Base-by-base conservation (phyloP, 129 eudicot species). In the Ambrosia artemisiifolia region DNA sequence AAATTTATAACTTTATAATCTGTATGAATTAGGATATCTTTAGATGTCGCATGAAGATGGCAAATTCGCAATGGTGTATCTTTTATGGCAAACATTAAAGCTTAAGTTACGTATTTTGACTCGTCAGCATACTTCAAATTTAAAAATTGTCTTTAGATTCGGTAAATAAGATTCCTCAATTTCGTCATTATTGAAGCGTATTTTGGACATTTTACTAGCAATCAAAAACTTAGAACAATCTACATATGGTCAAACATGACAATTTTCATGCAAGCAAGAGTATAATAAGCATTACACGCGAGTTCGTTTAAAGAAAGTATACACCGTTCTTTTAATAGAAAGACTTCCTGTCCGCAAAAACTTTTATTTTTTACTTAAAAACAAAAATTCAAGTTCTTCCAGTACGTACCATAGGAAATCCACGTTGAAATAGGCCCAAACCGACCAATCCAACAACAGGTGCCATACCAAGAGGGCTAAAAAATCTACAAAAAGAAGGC, bases 381-480 rank as follows among this genome's bases (percentile, higher is more conserved):
- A 24, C 6, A 48, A 10, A 63, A 50, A 11, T 17, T 47, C 51
- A 74, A 38, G 34, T 68, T 74, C 44, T 53, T 24, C 18, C 38
- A 38, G 55, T 56, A 74, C 95, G 12, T 81, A 95, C 99, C 82
- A 79, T 84, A 43, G 96, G 97, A 79, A 95, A 95, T 65, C 99
- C 99, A 42, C 95, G 83, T 64, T 88, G 88, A 80, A 90, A 91
- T 74, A 95, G 79, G 72, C 99, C 99, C 69, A 95, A 86, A 75
- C 99, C 99, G 46, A 91, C 88, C 75, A 95, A 86, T 75, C 97
- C 99, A 65, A 95, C 99, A 53, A 95, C 99, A 12, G 99, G 99
- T 13, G 90, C 97, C 99, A 95, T 95, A 47, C 99, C 99, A 77
- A 95, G 97, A 65, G 99, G 99, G 72, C 99, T 95, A 74, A 95